phyloP scores from a whole-genome alignment of 2,329 filamentous ascomycete species.

The Leptographium galeiforme region DNA sequence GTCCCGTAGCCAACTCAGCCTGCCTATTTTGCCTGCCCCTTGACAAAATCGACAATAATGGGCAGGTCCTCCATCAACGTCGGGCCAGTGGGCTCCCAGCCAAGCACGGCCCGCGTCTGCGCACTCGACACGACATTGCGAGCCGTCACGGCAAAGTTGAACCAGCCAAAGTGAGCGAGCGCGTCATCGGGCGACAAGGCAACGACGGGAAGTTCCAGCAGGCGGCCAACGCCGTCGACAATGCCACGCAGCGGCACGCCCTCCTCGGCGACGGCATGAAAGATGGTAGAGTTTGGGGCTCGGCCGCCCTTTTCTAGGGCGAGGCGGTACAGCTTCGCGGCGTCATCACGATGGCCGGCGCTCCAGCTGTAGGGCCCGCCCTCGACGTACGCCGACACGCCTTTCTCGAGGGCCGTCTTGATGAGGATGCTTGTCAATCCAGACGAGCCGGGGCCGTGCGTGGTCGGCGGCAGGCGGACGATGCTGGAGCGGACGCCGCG shows the following conservation, averaged over 20 bases:
- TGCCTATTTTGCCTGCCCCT: background rate
- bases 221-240: slow-evolving; percentile 19
- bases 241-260: slow-evolving; percentile 22
- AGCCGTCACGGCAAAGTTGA: slow-evolving; percentile 1
- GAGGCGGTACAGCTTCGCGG: slow-evolving; percentile 22
- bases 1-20: too few relatives aligned
- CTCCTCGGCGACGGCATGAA: slow-evolving; percentile 23
- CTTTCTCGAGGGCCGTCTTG: slow-evolving; percentile 15
- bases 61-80: slow-evolving; percentile 7
- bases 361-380: slow-evolving; percentile 21
- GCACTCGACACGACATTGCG: slow-evolving; percentile 22
- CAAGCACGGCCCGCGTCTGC: slow-evolving; percentile 21
- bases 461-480: slow-evolving; percentile 24
- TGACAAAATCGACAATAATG: background rate
- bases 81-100: slow-evolving; percentile 16
- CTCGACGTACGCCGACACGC: slow-evolving; percentile 21
- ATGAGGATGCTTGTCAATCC: slow-evolving; percentile 19
- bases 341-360: slow-evolving; percentile 23
- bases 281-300: slow-evolving; percentile 14
- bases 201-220: slow-evolving; percentile 18
- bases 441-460: slow-evolving; percentile 21
- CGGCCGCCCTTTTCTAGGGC: slow-evolving; percentile 18
- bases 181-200: slow-evolving; percentile 17
- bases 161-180: slow-evolving; percentile 14
- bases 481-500: slow-evolving; percentile 20